Evolutionary conservation across 2,329 filamentous ascomycete species (phyloP).

Genomic region (Pseudogymnoascus sp.): DNA sequence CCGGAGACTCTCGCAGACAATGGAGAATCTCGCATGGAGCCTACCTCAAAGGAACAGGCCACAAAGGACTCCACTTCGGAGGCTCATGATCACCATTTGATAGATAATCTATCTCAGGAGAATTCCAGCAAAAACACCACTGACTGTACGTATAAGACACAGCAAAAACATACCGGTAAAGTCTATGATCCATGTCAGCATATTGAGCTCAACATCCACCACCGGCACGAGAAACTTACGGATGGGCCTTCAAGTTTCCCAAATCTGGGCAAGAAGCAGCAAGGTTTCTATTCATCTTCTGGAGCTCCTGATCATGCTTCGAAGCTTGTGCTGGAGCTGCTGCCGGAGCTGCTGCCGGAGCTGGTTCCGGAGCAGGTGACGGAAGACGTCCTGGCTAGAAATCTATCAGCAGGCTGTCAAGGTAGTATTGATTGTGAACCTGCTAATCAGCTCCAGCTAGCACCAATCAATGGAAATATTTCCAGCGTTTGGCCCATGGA

Average conservation of each 20-base stretch:
- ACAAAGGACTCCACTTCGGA: not conserved
- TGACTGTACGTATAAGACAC: not conserved
- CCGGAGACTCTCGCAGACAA: not conserved
- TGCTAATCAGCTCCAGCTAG: not conserved
- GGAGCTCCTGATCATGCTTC: not conserved
- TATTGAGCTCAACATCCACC: not conserved
- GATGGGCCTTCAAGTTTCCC: not conserved
- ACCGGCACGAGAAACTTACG: not conserved
- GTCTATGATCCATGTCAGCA: not conserved
- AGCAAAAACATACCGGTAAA: slow-evolving; percentile 3
- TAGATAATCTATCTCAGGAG: not conserved
- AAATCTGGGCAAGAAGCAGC: not conserved
- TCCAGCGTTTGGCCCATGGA: not conserved
- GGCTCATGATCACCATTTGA: not conserved
- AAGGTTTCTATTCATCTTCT: not conserved
- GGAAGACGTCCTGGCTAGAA: not conserved
- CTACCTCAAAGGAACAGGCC: not conserved
- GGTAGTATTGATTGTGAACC: not conserved
- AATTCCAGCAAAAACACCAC: not conserved
- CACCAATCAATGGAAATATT: not conserved
- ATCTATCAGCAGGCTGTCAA: not conserved
- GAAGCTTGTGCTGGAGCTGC: not conserved
- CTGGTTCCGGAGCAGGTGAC: too few relatives aligned
- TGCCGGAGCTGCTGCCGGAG: too few relatives aligned
- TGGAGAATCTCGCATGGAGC: not conserved